Evolutionary conservation across 2,329 filamentous ascomycete genomes (phyloP).

Genomic region (Sclerotinia borealis): DNA sequence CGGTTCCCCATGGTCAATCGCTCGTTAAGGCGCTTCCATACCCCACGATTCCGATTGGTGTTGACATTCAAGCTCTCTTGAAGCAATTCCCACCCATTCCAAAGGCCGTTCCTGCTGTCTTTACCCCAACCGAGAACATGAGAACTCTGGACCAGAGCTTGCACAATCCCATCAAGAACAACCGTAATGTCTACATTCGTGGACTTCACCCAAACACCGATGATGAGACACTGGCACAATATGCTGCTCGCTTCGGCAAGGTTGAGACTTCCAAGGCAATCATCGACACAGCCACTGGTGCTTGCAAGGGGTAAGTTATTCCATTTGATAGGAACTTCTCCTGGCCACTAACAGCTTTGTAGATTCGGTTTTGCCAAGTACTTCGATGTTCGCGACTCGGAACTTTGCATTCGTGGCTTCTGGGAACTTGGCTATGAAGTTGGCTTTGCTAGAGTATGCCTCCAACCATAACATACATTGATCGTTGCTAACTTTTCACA

Average conservation of each 20-base stretch:
- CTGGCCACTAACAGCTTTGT: constrained; percentile 12
- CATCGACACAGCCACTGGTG: constrained; percentile 85
- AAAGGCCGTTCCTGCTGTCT: constrained; percentile 81
- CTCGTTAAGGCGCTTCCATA: constrained; percentile 29
- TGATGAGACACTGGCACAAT: constrained; percentile 77
- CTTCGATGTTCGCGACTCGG: constrained; percentile 77
- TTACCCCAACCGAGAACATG: constrained; percentile 75
- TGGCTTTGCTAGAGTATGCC: constrained; percentile 80
- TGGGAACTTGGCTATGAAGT: constrained; percentile 94
- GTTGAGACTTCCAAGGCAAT: constrained; percentile 98
- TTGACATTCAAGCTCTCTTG: constrained; percentile 55
- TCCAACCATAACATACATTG: constrained; percentile 7
- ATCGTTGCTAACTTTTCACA: constrained; percentile 36
- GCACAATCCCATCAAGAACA: constrained; percentile 83
- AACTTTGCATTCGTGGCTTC: constrained; percentile 94
- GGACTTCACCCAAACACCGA: constrained; percentile 93
- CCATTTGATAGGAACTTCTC: not conserved
- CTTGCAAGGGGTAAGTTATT: constrained; percentile 81
- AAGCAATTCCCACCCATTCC: constrained; percentile 78
- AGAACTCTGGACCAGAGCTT: constrained; percentile 91
- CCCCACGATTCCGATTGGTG: constrained; percentile 28
- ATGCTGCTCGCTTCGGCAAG: constrained; percentile 81
- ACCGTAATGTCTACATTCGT: constrained; percentile 97
- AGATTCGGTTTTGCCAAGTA: constrained; percentile 99
- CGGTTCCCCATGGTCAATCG: constrained; percentile 36